A percentile compares a stretch with the other conserved stretches of the same genome.
phyloP scores from a whole-genome alignment of 306 rosid species.

The Castanospermum australe region DNA sequence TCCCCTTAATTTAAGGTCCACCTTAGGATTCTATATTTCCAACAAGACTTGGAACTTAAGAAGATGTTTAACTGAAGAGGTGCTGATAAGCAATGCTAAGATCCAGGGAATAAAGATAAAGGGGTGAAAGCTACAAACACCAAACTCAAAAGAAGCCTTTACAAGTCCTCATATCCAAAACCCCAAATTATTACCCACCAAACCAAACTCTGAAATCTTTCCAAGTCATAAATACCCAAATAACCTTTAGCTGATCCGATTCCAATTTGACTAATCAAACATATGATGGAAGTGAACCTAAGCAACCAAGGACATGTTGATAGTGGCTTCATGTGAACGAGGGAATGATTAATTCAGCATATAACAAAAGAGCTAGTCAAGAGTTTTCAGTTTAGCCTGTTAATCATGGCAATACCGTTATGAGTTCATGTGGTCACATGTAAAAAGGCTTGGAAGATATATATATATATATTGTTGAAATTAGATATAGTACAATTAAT shows the following conservation, averaged over 20 bases:
- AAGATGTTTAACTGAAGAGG: background rate
- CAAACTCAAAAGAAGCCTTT: conserved; percentile 11
- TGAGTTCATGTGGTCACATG: conserved; percentile 1
- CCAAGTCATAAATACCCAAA: background rate
- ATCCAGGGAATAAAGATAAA: background rate
- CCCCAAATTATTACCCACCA: background rate
- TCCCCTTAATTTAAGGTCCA: background rate
- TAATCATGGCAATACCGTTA: background rate
- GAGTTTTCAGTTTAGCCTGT: background rate
- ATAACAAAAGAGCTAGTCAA: background rate
- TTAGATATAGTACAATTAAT: background rate
- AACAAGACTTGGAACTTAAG: background rate
- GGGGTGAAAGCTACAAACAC: conserved; percentile 17
- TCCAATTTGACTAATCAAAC: background rate
- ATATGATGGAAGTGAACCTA: background rate
- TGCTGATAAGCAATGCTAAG: background rate
- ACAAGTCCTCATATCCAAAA: background rate
- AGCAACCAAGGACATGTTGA: background rate
- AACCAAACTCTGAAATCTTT: background rate
- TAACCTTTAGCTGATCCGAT: background rate
- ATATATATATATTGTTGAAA: background rate
- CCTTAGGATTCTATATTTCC: background rate
- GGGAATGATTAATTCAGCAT: background rate
- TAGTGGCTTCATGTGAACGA: background rate
- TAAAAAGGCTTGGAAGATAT: background rate